Conservation (phyloP, 2,329 filamentous ascomycete species). For the Daldinia sp. region DNA sequence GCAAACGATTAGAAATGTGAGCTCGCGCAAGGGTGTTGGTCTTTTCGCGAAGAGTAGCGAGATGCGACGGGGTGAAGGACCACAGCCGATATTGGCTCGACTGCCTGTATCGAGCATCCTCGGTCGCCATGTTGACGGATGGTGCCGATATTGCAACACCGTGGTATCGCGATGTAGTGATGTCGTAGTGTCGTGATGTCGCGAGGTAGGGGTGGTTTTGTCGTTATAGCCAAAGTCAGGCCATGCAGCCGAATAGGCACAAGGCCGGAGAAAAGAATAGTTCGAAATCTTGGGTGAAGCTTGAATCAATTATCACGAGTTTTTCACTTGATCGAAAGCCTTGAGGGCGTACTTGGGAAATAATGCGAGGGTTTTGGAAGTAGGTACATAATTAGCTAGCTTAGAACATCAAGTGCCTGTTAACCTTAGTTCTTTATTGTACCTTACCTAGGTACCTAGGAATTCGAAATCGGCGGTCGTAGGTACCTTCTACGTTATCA, state of each 20-base stretch:
- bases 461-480: too few relatives aligned
- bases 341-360: too few relatives aligned
- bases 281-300: too few relatives aligned
- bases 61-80: slow-evolving; percentile 82
- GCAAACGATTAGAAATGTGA: slow-evolving; percentile 67
- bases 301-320: too few relatives aligned
- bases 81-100: slow-evolving; percentile 92
- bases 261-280: too few relatives aligned
- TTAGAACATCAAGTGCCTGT: too few relatives aligned
- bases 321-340: too few relatives aligned
- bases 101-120: slow-evolving; percentile 89
- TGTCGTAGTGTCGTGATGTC: too few relatives aligned
- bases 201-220: background rate
- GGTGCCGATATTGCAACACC: background rate
- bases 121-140: slow-evolving; percentile 68
- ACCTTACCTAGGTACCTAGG: background rate
- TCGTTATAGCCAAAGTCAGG: too few relatives aligned
- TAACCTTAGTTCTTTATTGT: too few relatives aligned
- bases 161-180: background rate
- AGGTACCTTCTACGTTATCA: too few relatives aligned
- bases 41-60: slow-evolving; percentile 75
- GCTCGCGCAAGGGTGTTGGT: slow-evolving; percentile 78
- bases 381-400: background rate
- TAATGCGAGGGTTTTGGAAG: too few relatives aligned
- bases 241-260: background rate